Percentiles rank a stretch among this genome's conserved stretches.
phyloP scores from a whole-genome alignment of 1,284 basidiomycete species.

The Rugosomyces carneus region DNA sequence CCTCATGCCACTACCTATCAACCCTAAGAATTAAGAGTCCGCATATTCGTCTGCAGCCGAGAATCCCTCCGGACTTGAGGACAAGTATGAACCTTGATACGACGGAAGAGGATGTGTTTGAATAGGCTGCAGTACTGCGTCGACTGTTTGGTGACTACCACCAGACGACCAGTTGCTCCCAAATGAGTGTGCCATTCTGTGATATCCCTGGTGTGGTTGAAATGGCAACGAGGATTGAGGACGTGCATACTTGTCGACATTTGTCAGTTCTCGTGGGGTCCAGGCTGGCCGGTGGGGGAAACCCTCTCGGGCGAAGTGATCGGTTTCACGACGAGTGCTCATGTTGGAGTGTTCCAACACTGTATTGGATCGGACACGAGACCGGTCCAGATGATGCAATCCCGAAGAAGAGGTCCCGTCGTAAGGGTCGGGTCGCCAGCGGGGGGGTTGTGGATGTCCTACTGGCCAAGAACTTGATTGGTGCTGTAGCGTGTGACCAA shows the following conservation, averaged over 20 bases:
- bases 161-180: conserved; percentile 32
- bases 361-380: conserved; percentile 29
- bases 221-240: conserved; percentile 22
- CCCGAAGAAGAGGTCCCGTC: conserved; percentile 21
- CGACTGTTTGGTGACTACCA: conserved; percentile 24
- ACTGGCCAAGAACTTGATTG: conserved; percentile 31
- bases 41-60: conserved; percentile 32
- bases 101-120: conserved; percentile 28
- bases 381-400: conserved; percentile 32
- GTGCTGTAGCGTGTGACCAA: conserved; percentile 11
- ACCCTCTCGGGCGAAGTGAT: conserved; percentile 21
- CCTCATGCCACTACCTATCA: background rate
- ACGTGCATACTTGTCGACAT: conserved; percentile 26
- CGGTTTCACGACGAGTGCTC: conserved; percentile 18
- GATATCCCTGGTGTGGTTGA: conserved; percentile 26
- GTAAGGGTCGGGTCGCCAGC: conserved; percentile 30
- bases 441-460: conserved; percentile 26
- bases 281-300: conserved; percentile 27
- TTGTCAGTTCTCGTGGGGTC: conserved; percentile 24
- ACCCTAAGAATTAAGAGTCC: conserved; percentile 21
- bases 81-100: conserved; percentile 30
- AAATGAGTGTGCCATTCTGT: conserved; percentile 28
- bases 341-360: conserved; percentile 26
- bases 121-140: conserved; percentile 28
- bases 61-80: conserved; percentile 34